A percentile compares a stretch with the other conserved stretches of the same genome.
These are phyloP conservation scores for Helianthus tuberosus DNA, from an alignment of 129 eudicot species.

Conservation along the genomic window DNA sequence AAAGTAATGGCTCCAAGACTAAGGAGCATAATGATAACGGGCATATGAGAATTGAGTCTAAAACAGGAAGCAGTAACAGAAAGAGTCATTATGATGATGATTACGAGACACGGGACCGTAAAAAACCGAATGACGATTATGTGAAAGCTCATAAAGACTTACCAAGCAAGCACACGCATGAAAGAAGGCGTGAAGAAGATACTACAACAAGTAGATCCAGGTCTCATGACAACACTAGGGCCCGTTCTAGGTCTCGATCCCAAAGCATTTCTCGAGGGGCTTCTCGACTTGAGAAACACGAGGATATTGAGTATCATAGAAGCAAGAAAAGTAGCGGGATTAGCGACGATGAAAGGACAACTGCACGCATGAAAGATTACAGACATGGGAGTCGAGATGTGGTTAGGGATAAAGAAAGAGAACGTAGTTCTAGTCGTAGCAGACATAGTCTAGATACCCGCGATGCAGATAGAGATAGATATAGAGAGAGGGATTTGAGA, in stretches of 20 bases:
- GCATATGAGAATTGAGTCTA: conserved; percentile 20
- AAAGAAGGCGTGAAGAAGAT: conserved; percentile 41
- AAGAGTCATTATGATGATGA: conserved; percentile 35
- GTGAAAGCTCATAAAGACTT: conserved; percentile 31
- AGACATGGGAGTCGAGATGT: conserved; percentile 59
- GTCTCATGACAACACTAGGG: conserved; percentile 53
- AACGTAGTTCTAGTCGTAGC: conserved; percentile 62
- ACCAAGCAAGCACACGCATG: conserved; percentile 34
- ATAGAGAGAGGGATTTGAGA: conserved; percentile 31
- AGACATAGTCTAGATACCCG: conserved; percentile 43
- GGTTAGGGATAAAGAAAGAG: conserved; percentile 58
- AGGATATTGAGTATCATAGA: conserved; percentile 32
- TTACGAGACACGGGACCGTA: conserved; percentile 32
- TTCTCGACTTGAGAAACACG: conserved; percentile 35
- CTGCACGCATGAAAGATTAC: conserved; percentile 34
- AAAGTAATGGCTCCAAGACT: conserved; percentile 13
- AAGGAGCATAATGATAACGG: conserved; percentile 44
- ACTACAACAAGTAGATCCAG: conserved; percentile 41
- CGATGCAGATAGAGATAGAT: conserved; percentile 45
- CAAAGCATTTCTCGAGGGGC: conserved; percentile 52
- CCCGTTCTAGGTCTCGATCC: conserved; percentile 58
- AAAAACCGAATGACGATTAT: conserved; percentile 31
- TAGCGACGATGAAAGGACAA: conserved; percentile 43
- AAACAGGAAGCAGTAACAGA: conserved; percentile 31
- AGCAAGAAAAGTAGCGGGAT: conserved; percentile 36